Percentiles rank a stretch among this genome's conserved stretches.
These are phyloP conservation scores for Suillus subalutaceus DNA, from an alignment of 768 basidiomycete species.

Conservation along the genomic window DNA sequence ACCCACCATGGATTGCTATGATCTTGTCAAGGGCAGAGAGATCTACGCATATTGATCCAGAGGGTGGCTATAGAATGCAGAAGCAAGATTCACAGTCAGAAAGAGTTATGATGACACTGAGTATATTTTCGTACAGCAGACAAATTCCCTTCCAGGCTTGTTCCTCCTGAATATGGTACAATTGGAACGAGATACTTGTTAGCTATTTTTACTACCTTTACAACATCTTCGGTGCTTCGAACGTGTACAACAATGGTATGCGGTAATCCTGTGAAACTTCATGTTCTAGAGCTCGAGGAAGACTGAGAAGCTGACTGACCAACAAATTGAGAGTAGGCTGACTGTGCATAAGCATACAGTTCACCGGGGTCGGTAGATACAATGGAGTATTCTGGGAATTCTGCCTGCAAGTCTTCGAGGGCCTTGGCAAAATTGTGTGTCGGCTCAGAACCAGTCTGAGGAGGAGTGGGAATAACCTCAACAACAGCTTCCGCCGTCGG, in stretches of 20 bases:
- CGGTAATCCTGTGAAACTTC: conserved; percentile 11
- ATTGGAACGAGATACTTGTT: conserved; percentile 70
- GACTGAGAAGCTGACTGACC: conserved; percentile 32
- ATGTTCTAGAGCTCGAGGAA: conserved; percentile 25
- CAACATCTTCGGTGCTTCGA: conserved; percentile 74
- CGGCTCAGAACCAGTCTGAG: conserved; percentile 1
- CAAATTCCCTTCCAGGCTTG: conserved; percentile 83
- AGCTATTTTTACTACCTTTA: conserved; percentile 72
- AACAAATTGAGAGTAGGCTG: conserved; percentile 65
- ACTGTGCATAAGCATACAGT: conserved; percentile 60
- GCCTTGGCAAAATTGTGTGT: conserved; percentile 42
- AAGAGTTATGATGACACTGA: not conserved
- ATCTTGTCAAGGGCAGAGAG: conserved; percentile 64
- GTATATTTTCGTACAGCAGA: conserved; percentile 51
- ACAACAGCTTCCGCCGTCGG: not conserved
- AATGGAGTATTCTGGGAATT: conserved; percentile 43
- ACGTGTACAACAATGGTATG: conserved; percentile 52
- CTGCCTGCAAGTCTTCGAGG: conserved; percentile 48
- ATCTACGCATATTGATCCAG: conserved; percentile 62
- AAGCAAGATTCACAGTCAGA: conserved; percentile 1
- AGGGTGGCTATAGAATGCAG: conserved; percentile 12
- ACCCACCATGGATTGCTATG: conserved; percentile 51
- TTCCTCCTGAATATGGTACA: conserved; percentile 79
- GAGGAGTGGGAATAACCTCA: not conserved
- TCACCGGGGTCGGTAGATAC: conserved; percentile 54